Conservation (phyloP, 768 basidiomycete species). For the Suillus luteus region DNA sequence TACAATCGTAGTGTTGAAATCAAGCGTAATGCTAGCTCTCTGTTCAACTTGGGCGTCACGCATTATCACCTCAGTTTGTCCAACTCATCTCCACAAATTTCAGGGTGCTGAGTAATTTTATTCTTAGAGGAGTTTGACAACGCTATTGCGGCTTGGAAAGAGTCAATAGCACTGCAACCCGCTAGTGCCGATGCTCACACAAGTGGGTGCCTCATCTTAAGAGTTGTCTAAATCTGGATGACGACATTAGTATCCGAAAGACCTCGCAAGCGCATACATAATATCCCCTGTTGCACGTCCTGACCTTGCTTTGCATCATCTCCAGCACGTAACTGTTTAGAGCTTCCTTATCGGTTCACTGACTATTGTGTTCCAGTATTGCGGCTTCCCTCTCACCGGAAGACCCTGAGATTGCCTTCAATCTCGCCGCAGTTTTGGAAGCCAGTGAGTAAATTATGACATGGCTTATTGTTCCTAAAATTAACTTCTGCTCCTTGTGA, state of each 20-base stretch:
- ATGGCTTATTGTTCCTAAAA: constrained; percentile 38
- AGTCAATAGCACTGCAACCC: constrained; percentile 79
- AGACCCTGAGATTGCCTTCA: constrained; percentile 91
- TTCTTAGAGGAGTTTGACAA: constrained; percentile 81
- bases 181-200: constrained; percentile 86
- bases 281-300: constrained; percentile 78
- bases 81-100: constrained; percentile 19
- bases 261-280: constrained; percentile 88
- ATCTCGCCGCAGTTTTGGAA: constrained; percentile 88
- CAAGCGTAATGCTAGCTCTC: constrained; percentile 73
- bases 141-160: constrained; percentile 85
- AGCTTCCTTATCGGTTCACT: constrained; percentile 32
- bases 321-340: constrained; percentile 54
- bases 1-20: constrained; percentile 83
- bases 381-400: constrained; percentile 83
- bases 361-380: constrained; percentile 54
- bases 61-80: constrained; percentile 81
- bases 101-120: constrained; percentile 18
- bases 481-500: constrained; percentile 30
- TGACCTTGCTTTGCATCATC: constrained; percentile 84
- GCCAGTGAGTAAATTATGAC: constrained; percentile 58
- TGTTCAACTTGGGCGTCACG: constrained; percentile 89
- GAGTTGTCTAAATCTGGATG: constrained; percentile 18
- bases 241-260: constrained; percentile 42
- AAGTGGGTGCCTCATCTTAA: constrained; percentile 51